phyloP scores from a whole-genome alignment of 345 rosid genomes.

The Hypericum androsaemum region DNA sequence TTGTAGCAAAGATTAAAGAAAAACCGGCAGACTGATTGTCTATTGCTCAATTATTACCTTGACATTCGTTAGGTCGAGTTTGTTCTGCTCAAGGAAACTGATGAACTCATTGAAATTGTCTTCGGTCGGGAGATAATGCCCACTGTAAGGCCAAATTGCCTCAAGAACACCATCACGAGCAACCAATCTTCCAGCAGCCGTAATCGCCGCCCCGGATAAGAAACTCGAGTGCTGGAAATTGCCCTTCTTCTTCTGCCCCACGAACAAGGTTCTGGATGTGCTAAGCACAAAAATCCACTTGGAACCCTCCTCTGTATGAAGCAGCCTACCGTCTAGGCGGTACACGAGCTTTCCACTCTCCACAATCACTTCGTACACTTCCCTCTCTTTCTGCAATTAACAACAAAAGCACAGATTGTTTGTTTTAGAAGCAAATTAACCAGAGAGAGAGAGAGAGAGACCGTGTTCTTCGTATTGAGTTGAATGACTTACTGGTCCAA shows the following conservation, averaged over 20 bases:
- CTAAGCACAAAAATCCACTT: slow-evolving; percentile 69
- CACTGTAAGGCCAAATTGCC: slow-evolving; percentile 26
- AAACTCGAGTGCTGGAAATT: slow-evolving; percentile 37
- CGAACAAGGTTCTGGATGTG: slow-evolving; percentile 37
- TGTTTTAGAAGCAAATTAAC: background rate
- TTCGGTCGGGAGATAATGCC: slow-evolving; percentile 22
- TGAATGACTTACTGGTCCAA: slow-evolving; percentile 46
- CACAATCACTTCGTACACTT: slow-evolving; percentile 48
- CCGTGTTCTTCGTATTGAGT: too few species aligned
- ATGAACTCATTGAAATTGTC: slow-evolving; percentile 23
- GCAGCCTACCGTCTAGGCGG: slow-evolving; percentile 28
- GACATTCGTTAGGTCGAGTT: slow-evolving; percentile 16
- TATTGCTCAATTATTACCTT: slow-evolving; percentile 9
- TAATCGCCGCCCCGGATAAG: slow-evolving; percentile 27
- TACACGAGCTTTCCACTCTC: slow-evolving; percentile 46
- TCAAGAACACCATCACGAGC: slow-evolving; percentile 18
- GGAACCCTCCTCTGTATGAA: slow-evolving; percentile 34
- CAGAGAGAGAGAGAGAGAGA: background rate
- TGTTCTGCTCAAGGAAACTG: slow-evolving; percentile 17
- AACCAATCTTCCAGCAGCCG: slow-evolving; percentile 23
- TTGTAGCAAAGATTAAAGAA: background rate
- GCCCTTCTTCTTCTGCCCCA: slow-evolving; percentile 22
- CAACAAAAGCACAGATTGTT: background rate
- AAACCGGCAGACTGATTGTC: background rate
- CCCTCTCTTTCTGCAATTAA: slow-evolving; percentile 47